Evolutionary conservation across 1,139 yeast genomes (phyloP).

Genomic region (Yamadazyma oceani): DNA sequence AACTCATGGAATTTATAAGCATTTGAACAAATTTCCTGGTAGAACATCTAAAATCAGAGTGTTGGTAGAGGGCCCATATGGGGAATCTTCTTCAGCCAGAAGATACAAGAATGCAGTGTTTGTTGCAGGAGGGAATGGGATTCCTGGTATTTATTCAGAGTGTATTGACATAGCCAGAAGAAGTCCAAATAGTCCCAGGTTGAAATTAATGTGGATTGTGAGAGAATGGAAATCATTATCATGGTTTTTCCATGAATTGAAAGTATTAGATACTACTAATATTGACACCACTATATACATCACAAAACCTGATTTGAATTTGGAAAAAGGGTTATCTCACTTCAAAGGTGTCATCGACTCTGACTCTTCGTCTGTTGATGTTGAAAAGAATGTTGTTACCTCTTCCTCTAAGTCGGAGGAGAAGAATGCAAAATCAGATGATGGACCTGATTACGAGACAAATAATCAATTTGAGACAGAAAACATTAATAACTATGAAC

Average conservation of each 20-base stretch:
- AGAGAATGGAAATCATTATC: slow-evolving; percentile 38
- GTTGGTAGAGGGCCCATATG: slow-evolving; percentile 40
- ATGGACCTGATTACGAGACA: slow-evolving; percentile 8
- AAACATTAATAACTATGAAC: slow-evolving; percentile 3
- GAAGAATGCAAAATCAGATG: slow-evolving; percentile 7
- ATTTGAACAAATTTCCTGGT: slow-evolving; percentile 28
- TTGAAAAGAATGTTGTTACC: slow-evolving; percentile 16
- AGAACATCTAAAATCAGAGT: slow-evolving; percentile 27
- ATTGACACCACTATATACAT: slow-evolving; percentile 25
- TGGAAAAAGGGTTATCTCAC: slow-evolving; percentile 13
- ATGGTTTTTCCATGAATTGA: slow-evolving; percentile 50
- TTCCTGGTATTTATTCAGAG: slow-evolving; percentile 42
- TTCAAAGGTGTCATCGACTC: slow-evolving; percentile 15
- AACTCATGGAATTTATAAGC: slow-evolving; percentile 28
- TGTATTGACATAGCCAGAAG: slow-evolving; percentile 19
- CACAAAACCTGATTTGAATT: slow-evolving; percentile 18
- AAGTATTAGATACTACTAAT: slow-evolving; percentile 23
- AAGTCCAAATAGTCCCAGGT: slow-evolving; percentile 12
- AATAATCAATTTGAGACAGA: slow-evolving; percentile 6
- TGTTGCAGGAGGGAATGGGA: slow-evolving; percentile 43
- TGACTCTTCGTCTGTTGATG: slow-evolving; percentile 13
- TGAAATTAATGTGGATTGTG: slow-evolving; percentile 43
- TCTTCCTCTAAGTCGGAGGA: slow-evolving; percentile 6
- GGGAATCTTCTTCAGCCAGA: slow-evolving; percentile 28
- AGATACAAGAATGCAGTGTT: slow-evolving; percentile 31